Evolutionary conservation across 768 basidiomycete genomes (phyloP).

Genomic region (Leucosporidium scottii): DNA sequence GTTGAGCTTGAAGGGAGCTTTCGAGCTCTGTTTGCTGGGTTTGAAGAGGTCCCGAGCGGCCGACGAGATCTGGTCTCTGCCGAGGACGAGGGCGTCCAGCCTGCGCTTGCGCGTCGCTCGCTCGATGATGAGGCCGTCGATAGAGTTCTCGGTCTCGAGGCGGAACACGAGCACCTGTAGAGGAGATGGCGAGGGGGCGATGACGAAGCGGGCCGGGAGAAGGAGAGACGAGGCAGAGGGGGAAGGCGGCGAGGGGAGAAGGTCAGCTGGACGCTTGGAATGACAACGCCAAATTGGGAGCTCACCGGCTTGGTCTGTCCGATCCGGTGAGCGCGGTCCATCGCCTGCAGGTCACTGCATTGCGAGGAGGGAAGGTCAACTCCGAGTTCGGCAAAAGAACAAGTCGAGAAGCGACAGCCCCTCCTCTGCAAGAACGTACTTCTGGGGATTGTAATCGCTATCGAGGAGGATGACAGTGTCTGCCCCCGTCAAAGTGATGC

Average conservation of each 20-base stretch:
- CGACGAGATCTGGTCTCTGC: slow-evolving; percentile 50
- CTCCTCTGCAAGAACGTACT: background rate
- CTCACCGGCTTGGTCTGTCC: slow-evolving; percentile 80
- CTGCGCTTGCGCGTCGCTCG: slow-evolving; percentile 52
- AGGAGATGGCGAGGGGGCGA: background rate
- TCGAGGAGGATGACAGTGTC: slow-evolving; percentile 94
- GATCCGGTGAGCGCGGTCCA: slow-evolving; percentile 87
- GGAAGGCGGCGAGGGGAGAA: too few species aligned
- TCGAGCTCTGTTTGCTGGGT: too few species aligned
- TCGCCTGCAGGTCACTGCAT: slow-evolving; percentile 85
- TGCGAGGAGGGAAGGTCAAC: too few species aligned
- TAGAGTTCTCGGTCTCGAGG: slow-evolving; percentile 73
- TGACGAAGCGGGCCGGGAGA: too few species aligned
- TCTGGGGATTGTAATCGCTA: slow-evolving; percentile 63
- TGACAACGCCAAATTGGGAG: too few species aligned
- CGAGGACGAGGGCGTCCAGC: slow-evolving; percentile 91
- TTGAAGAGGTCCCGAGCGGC: too few species aligned
- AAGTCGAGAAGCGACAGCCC: background rate
- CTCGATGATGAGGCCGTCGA: slow-evolving; percentile 87
- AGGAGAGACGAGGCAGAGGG: too few species aligned
- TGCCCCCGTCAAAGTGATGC: slow-evolving; percentile 71
- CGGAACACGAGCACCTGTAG: slow-evolving; percentile 62
- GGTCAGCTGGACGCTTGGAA: too few species aligned
- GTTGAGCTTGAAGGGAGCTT: too few species aligned
- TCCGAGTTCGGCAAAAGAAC: slow-evolving; percentile 14